Percentiles rank a stretch among this genome's conserved stretches.
These are phyloP conservation scores for Tolypocladium endophyticum DNA, from an alignment of 2,329 filamentous ascomycete species.

Conservation along the genomic window DNA sequence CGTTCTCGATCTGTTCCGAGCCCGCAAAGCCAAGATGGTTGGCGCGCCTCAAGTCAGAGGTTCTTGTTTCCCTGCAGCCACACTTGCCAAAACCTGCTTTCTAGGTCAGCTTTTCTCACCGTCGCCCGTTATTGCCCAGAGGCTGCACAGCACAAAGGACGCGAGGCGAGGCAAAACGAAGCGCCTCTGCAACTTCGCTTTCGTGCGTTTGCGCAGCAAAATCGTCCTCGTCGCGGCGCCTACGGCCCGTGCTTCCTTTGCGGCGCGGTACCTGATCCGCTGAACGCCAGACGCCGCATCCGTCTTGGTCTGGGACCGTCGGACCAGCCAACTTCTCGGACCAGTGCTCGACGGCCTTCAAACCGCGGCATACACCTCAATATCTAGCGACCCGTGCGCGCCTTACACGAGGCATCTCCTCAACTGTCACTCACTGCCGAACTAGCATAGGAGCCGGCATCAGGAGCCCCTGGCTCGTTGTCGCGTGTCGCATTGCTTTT, in stretches of 20 bases:
- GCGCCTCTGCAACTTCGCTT: neutral
- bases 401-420: neutral
- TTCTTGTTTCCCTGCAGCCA: neutral
- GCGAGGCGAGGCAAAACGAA: neutral
- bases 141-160: neutral
- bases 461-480: neutral
- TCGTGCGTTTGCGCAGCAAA: neutral
- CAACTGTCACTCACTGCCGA: neutral
- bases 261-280: neutral
- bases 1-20: slow-evolving; percentile 1
- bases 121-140: neutral
- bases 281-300: neutral
- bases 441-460: neutral
- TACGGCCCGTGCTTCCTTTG: neutral
- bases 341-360: neutral
- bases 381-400: neutral
- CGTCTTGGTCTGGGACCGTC: neutral
- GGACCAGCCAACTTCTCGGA: neutral
- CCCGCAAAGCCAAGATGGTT: neutral
- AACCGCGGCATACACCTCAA: neutral
- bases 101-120: neutral
- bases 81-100: neutral
- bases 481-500: neutral
- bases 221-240: neutral
- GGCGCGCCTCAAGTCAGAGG: neutral